phyloP scores from a whole-genome alignment of 768 basidiomycete species.

The Paxillus rubicundulus region DNA sequence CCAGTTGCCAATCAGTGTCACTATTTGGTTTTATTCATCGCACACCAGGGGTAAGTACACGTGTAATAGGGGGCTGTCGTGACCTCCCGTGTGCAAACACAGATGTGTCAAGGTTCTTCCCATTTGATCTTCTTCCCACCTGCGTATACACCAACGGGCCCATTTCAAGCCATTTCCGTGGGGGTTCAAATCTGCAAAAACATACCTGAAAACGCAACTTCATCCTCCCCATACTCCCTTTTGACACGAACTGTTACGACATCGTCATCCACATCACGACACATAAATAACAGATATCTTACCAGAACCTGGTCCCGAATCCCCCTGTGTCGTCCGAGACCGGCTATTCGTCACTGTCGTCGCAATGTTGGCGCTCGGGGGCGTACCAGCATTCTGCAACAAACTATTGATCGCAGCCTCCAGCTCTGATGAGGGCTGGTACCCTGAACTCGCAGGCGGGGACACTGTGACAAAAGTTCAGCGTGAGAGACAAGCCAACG shows the following conservation, averaged over 20 bases:
- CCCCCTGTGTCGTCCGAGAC: neutral
- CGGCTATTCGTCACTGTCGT: too few relatives aligned
- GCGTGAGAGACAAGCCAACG: neutral
- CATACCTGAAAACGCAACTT: neutral
- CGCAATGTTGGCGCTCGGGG: neutral
- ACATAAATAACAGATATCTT: neutral
- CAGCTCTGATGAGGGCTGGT: conserved; percentile 5
- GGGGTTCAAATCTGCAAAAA: neutral
- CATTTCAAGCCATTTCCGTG: neutral
- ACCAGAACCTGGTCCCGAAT: neutral
- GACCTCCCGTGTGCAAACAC: too few relatives aligned
- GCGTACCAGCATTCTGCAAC: neutral
- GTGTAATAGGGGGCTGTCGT: too few relatives aligned
- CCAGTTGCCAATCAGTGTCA: too few relatives aligned
- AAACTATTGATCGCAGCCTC: neutral
- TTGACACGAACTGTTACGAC: neutral
- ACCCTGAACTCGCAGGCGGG: neutral
- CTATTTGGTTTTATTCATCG: too few relatives aligned
- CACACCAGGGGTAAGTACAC: too few relatives aligned
- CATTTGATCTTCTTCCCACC: conserved; percentile 4
- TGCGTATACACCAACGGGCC: neutral
- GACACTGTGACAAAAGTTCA: neutral
- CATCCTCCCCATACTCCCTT: neutral
- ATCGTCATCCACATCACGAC: neutral
- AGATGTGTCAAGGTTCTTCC: neutral